Percentiles rank a stretch among this genome's conserved stretches.
phyloP scores from a whole-genome alignment of 495 filamentous ascomycete genomes.

The Aspergillus homomorphus region DNA sequence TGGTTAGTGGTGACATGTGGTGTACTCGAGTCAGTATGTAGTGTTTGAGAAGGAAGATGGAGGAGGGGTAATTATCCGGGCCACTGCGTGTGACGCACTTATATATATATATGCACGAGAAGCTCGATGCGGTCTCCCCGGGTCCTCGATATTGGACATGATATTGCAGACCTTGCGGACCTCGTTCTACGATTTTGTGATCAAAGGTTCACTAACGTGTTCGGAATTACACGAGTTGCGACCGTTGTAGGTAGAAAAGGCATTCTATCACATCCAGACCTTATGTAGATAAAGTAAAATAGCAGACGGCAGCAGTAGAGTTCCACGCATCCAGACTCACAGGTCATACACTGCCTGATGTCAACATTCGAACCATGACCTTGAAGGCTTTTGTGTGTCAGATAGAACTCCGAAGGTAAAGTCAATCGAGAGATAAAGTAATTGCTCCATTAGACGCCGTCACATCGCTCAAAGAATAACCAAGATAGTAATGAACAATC shows the following conservation, averaged over 20 bases:
- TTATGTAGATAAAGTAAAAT: not conserved
- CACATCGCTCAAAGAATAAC: constrained; percentile 14
- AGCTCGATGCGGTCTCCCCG: not conserved
- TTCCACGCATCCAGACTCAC: not conserved
- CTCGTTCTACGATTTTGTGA: not conserved
- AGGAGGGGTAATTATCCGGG: not conserved
- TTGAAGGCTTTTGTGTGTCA: not conserved
- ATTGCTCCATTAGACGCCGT: constrained; percentile 38
- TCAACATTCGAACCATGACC: not conserved
- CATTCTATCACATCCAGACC: not conserved
- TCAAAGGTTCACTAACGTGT: not conserved
- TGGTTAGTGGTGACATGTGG: not conserved
- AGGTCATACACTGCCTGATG: not conserved
- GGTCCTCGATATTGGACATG: not conserved
- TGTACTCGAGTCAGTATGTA: no score
- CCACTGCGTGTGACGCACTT: not conserved
- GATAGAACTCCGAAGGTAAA: constrained; percentile 1
- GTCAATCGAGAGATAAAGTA: constrained; percentile 7
- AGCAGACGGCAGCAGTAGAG: not conserved
- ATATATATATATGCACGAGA: not conserved
- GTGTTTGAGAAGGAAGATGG: not conserved
- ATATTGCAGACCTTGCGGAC: not conserved
- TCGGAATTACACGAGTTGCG: not conserved
- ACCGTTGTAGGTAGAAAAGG: not conserved
- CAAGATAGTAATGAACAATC: constrained; percentile 9